Conservation (phyloP, 169 alveolate species). For the Plasmodium billcollinsi region DNA sequence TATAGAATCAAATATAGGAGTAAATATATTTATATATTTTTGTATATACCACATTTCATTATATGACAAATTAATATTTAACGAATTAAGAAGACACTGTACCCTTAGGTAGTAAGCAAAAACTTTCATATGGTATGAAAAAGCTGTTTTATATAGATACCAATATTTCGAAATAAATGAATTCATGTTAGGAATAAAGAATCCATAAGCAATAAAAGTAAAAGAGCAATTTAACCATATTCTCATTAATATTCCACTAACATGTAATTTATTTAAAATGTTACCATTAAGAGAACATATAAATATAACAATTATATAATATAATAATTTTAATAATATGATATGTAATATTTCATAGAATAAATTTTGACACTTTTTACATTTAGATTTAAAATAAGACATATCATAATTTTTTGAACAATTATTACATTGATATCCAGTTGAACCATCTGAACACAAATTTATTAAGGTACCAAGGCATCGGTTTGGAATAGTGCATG, state of each 20-base stretch:
- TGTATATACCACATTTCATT: conserved; percentile 69
- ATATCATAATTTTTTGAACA: conserved; percentile 81
- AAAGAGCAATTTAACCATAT: conserved; percentile 72
- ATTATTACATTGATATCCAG: conserved; percentile 83
- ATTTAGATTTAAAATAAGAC: conserved; percentile 79
- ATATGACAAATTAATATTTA: conserved; percentile 33
- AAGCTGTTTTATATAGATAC: conserved; percentile 31
- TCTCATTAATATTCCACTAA: conserved; percentile 70
- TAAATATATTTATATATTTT: conserved; percentile 53
- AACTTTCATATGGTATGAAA: conserved; percentile 56
- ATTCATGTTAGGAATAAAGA: conserved; percentile 33
- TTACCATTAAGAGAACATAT: conserved; percentile 55
- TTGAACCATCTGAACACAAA: conserved; percentile 81
- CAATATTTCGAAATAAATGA: conserved; percentile 64
- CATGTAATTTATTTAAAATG: conserved; percentile 42
- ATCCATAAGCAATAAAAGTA: conserved; percentile 56
- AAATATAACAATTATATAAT: conserved; percentile 61
- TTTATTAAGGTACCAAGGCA: conserved; percentile 79
- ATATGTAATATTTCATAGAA: conserved; percentile 42
- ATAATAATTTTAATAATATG: conserved; percentile 50
- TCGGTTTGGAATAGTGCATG: conserved; percentile 80
- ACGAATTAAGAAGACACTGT: conserved; percentile 38
- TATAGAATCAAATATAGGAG: conserved; percentile 30
- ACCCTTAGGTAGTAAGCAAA: conserved; percentile 37
- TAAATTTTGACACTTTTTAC: conserved; percentile 75